These are phyloP conservation scores for Fusarium drepaniforme DNA, from an alignment of 2,329 filamentous ascomycete genomes.

Conservation along the genomic window DNA sequence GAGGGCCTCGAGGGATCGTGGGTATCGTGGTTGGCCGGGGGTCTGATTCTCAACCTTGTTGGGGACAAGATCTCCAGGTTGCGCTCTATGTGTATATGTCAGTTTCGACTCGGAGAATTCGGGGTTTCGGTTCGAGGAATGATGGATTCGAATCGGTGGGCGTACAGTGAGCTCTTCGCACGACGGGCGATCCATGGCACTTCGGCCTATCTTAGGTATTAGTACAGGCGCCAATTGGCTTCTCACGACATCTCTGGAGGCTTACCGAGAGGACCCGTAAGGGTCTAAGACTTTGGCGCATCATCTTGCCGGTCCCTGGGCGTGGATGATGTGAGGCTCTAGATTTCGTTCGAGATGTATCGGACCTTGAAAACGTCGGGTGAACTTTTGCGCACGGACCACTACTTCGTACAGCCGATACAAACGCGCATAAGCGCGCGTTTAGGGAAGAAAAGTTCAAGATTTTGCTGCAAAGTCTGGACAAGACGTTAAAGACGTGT, in stretches of 20 bases:
- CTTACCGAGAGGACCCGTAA: conserved; percentile 43
- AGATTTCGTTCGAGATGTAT: conserved; percentile 30
- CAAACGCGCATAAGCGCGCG: conserved; percentile 25
- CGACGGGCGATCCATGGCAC: conserved; percentile 41
- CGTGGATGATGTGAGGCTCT: conserved; percentile 37
- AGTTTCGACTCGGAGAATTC: conserved; percentile 1
- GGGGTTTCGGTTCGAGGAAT: not conserved
- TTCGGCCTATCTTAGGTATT: conserved; percentile 29
- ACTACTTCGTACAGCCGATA: conserved; percentile 8
- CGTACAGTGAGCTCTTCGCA: conserved; percentile 45
- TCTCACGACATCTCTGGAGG: fast-evolving
- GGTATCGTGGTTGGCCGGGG: conserved; percentile 64
- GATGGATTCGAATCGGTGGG: conserved; percentile 11
- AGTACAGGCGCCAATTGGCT: conserved; percentile 8
- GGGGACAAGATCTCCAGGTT: conserved; percentile 29
- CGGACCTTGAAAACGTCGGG: conserved; percentile 36
- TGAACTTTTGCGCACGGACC: conserved; percentile 37
- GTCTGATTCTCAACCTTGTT: conserved; percentile 23
- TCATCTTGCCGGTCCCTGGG: conserved; percentile 44
- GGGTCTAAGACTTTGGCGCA: conserved; percentile 45
- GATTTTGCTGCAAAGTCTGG: not conserved
- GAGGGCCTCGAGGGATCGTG: conserved; percentile 85
- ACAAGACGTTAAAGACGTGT: not conserved
- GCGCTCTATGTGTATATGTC: conserved; percentile 23
- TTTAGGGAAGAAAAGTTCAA: not conserved